phyloP scores from a whole-genome alignment of 1,284 basidiomycete genomes.

The Stygiomarasmius scandens region DNA sequence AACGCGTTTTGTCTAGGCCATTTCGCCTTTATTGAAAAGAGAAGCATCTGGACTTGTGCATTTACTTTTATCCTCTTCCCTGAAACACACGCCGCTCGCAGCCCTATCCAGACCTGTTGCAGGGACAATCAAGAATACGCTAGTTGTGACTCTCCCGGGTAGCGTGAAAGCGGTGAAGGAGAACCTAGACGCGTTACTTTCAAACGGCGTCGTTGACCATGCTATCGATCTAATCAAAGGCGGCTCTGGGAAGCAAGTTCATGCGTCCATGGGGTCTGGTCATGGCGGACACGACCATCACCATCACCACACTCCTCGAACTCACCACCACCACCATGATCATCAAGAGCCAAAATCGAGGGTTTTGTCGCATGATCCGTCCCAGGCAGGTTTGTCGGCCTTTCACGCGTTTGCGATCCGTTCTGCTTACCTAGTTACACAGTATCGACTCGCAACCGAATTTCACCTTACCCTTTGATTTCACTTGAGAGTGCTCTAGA shows the following conservation, averaged over 20 bases:
- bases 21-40: slow-evolving; percentile 71
- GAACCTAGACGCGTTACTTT: slow-evolving; percentile 67
- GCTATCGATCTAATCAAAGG: slow-evolving; percentile 78
- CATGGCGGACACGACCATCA: slow-evolving; percentile 32
- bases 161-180: slow-evolving; percentile 85
- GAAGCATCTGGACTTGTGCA: slow-evolving; percentile 82
- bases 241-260: slow-evolving; percentile 63
- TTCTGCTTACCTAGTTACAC: slow-evolving; percentile 26
- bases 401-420: not conserved
- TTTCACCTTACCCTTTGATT: slow-evolving; percentile 79
- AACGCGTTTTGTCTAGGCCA: slow-evolving; percentile 49
- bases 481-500: slow-evolving; percentile 66
- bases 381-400: slow-evolving; percentile 54
- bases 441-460: slow-evolving; percentile 70
- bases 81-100: slow-evolving; percentile 78
- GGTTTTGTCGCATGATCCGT: slow-evolving; percentile 71
- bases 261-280: slow-evolving; percentile 42
- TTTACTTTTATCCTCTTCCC: slow-evolving; percentile 67
- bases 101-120: slow-evolving; percentile 82
- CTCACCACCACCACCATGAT: slow-evolving; percentile 32
- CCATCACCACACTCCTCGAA: slow-evolving; percentile 43
- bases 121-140: slow-evolving; percentile 67
- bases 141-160: slow-evolving; percentile 83
- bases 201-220: slow-evolving; percentile 61
- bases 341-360: slow-evolving; percentile 53